Evolutionary conservation across 2,329 filamentous ascomycete species (phyloP).

Genomic region (Aschersonia sp.): DNA sequence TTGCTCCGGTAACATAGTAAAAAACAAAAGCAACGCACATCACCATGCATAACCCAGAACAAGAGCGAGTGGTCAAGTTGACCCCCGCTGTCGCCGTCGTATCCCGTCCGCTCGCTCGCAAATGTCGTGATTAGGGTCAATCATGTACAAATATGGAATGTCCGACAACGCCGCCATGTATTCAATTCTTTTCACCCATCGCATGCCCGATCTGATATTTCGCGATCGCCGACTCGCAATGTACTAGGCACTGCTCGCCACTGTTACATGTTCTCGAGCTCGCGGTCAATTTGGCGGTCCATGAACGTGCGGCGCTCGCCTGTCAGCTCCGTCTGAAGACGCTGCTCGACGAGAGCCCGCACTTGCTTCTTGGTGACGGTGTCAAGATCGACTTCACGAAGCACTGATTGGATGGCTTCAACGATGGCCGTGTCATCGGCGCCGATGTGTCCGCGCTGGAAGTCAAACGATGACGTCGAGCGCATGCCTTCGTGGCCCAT

Average conservation of each 20-base stretch:
- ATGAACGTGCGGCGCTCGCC: slow-evolving; percentile 82
- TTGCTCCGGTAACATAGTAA: no score
- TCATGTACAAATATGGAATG: background rate
- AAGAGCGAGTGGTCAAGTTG: no score
- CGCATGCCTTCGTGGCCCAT: slow-evolving; percentile 31
- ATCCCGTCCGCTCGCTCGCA: background rate
- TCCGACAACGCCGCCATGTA: background rate
- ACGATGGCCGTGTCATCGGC: slow-evolving; percentile 71
- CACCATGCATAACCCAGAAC: no score
- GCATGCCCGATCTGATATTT: background rate
- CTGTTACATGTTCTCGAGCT: slow-evolving; percentile 79
- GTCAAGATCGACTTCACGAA: slow-evolving; percentile 83
- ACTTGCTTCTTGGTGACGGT: slow-evolving; percentile 98
- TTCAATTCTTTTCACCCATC: background rate
- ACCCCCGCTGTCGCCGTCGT: background rate
- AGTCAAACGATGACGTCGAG: slow-evolving; percentile 43
- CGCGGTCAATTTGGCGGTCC: slow-evolving; percentile 83
- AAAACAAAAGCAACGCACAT: no score
- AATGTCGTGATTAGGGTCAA: background rate
- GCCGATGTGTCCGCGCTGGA: slow-evolving; percentile 44
- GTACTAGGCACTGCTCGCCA: background rate
- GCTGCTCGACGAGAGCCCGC: slow-evolving; percentile 79
- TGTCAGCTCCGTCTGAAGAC: slow-evolving; percentile 74
- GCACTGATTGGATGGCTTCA: slow-evolving; percentile 69
- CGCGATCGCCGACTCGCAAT: background rate